phyloP scores from a whole-genome alignment of 306 rosid species.

The Malus fusca region DNA sequence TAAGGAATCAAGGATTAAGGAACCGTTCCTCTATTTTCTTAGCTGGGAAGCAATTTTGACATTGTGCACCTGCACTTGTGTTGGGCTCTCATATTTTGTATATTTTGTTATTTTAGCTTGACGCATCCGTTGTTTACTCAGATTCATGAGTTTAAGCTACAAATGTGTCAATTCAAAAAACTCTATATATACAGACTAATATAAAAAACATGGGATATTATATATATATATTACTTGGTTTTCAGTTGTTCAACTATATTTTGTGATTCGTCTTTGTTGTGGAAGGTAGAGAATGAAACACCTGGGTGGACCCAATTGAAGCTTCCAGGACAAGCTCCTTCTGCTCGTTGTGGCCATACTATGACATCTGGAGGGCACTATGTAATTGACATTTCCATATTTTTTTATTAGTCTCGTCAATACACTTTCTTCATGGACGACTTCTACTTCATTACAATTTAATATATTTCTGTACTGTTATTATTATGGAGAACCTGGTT shows the following conservation, averaged over 20 bases:
- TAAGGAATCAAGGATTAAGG: not conserved
- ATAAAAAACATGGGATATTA: too few relatives aligned
- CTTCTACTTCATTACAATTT: not conserved
- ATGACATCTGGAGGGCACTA: constrained; percentile 78
- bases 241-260: constrained; percentile 8
- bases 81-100: too few relatives aligned
- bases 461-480: not conserved
- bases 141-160: not conserved
- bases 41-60: not conserved
- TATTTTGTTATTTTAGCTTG: not conserved
- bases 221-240: not conserved
- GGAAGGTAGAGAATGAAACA: constrained; percentile 86
- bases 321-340: constrained; percentile 98
- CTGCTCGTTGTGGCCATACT: constrained; percentile 90
- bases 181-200: not conserved
- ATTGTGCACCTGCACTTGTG: not conserved
- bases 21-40: not conserved
- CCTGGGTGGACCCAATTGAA: constrained; percentile 97
- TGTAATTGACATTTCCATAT: constrained; percentile 40
- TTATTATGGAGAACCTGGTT: not conserved
- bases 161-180: not conserved
- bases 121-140: not conserved
- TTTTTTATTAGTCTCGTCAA: constrained; percentile 1
- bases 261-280: constrained; percentile 38
- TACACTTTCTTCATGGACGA: constrained; percentile 1